These are phyloP conservation scores for Rhazya stricta DNA, from an alignment of 257 asterid genomes.

Conservation along the genomic window DNA sequence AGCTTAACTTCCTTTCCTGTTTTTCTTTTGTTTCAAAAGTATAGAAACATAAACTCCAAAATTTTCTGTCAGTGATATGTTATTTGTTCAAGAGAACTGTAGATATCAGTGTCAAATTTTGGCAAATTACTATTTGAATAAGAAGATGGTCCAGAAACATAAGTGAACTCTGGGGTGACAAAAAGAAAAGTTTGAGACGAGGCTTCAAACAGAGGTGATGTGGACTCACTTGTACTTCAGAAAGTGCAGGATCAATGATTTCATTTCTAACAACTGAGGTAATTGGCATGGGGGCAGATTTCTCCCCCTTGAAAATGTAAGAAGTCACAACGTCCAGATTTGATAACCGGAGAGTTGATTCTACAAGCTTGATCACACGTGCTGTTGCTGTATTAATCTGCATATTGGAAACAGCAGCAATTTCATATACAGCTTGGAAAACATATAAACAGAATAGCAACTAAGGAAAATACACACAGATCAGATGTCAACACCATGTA, in stretches of 20 bases:
- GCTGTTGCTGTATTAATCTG: conserved; percentile 69
- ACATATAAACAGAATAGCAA: conserved; percentile 3
- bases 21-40: not conserved
- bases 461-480: conserved; percentile 5
- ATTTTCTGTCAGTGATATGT: not conserved
- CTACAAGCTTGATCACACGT: conserved; percentile 73
- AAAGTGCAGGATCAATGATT: conserved; percentile 64
- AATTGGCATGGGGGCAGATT: conserved; percentile 62
- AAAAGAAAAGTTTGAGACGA: not conserved
- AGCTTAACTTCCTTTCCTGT: not conserved
- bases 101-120: not conserved
- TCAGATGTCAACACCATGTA: not conserved
- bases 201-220: not conserved
- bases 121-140: not conserved
- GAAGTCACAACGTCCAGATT: conserved; percentile 71
- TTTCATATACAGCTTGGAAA: conserved; percentile 12
- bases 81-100: not conserved
- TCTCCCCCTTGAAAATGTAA: conserved; percentile 67
- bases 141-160: not conserved
- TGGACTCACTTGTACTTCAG: conserved; percentile 72
- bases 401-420: conserved; percentile 20
- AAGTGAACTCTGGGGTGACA: no score
- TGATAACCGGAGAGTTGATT: conserved; percentile 69
- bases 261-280: conserved; percentile 60
- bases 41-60: not conserved